Percentiles rank a stretch among this genome's conserved stretches.
These are phyloP conservation scores for Podosphaera aphanis DNA, from an alignment of 2,329 filamentous ascomycete genomes.

Conservation along the genomic window DNA sequence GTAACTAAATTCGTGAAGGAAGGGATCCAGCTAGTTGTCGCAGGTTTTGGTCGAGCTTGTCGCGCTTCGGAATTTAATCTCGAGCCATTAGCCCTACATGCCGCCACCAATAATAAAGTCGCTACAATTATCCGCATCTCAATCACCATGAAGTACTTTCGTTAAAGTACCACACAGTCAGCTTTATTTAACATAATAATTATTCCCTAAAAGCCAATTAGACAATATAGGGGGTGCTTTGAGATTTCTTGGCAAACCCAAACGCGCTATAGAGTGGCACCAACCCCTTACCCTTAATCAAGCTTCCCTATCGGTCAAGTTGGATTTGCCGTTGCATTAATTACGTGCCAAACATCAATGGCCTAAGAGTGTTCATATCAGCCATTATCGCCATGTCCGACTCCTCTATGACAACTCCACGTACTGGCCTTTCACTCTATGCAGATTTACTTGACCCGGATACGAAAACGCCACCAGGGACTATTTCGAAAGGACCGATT, in stretches of 20 bases:
- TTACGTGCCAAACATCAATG: not conserved
- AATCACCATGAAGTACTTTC: not conserved
- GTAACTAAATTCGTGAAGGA: constrained; percentile 39
- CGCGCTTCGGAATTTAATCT: not conserved
- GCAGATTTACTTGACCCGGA: constrained; percentile 54
- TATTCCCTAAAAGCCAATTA: not conserved
- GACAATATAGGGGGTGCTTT: not conserved
- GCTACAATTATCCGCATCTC: not conserved
- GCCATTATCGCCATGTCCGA: constrained; percentile 11
- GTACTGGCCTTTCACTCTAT: constrained; percentile 48
- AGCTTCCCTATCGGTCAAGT: not conserved
- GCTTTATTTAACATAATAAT: not conserved
- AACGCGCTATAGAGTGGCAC: not conserved
- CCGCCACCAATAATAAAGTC: not conserved
- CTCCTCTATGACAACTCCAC: constrained; percentile 13
- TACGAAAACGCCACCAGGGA: constrained; percentile 24
- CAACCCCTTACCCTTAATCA: not conserved
- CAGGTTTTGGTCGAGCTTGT: not conserved
- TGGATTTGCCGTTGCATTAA: not conserved
- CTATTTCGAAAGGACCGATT: constrained; percentile 57
- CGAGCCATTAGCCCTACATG: not conserved
- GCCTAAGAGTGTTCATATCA: not conserved
- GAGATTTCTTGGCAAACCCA: not conserved
- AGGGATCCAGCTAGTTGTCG: constrained; percentile 13
- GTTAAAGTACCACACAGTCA: not conserved